Evolutionary conservation across 2,329 filamentous ascomycete species (phyloP).

Genomic region (Cylindrodendrum hubeiense): DNA sequence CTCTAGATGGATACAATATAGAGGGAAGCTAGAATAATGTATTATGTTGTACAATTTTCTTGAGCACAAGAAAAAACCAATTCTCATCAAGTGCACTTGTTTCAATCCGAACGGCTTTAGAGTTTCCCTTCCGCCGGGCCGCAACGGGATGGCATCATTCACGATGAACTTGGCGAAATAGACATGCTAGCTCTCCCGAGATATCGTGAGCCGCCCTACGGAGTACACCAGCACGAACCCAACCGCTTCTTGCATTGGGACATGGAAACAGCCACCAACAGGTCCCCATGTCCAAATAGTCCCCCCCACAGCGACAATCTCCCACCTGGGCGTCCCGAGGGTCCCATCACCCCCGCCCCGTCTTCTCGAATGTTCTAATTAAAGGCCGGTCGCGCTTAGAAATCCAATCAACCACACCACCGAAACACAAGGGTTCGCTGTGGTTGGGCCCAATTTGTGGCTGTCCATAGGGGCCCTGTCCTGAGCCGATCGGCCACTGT

Average conservation of each 20-base stretch:
- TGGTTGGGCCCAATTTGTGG: not conserved
- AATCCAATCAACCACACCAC: conserved; percentile 41
- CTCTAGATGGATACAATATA: no score
- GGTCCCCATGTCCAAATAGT: not conserved
- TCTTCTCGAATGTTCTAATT: conserved; percentile 44
- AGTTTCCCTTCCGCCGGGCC: not conserved
- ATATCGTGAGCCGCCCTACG: not conserved
- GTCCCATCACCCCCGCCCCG: conserved; percentile 15
- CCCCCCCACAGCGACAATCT: conserved; percentile 11
- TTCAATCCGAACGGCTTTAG: not conserved
- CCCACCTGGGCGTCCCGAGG: no score
- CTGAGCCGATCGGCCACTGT: not conserved
- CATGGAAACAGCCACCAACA: not conserved
- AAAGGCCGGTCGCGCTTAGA: conserved; percentile 43
- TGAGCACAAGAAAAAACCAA: not conserved
- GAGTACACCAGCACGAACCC: not conserved
- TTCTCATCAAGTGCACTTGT: not conserved
- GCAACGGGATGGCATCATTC: not conserved
- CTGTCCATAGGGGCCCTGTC: not conserved
- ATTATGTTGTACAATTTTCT: no score
- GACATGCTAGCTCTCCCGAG: not conserved
- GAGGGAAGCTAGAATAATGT: no score
- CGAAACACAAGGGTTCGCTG: not conserved
- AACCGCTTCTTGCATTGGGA: not conserved
- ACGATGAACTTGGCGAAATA: not conserved